These are phyloP conservation scores for Thalassiosira profunda DNA, from an alignment of 108 stramenopile genomes.

Conservation along the genomic window DNA sequence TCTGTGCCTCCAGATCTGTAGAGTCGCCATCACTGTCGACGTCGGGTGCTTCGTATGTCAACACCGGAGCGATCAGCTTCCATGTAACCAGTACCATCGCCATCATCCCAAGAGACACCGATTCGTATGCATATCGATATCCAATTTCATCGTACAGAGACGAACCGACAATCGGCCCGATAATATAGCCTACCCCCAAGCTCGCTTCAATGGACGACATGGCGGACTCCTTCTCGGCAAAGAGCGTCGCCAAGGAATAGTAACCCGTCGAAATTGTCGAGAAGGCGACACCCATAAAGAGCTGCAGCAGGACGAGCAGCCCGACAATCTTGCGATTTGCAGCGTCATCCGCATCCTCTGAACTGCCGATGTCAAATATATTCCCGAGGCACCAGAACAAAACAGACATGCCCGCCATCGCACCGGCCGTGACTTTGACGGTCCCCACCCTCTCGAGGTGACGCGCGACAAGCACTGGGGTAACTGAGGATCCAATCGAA, in stretches of 20 bases:
- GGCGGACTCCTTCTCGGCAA: slow-evolving; percentile 19
- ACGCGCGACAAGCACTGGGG: slow-evolving; percentile 17
- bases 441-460: slow-evolving; percentile 32
- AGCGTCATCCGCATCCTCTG: not conserved
- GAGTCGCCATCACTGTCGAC: slow-evolving; percentile 1
- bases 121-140: slow-evolving; percentile 13
- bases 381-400: slow-evolving; percentile 29
- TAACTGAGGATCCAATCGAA: slow-evolving; percentile 20
- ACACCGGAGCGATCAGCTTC: slow-evolving; percentile 19
- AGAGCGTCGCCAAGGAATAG: slow-evolving; percentile 36
- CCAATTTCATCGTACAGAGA: slow-evolving; percentile 29
- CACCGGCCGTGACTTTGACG: slow-evolving; percentile 15
- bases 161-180: slow-evolving; percentile 39
- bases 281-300: slow-evolving; percentile 25
- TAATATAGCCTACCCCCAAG: slow-evolving; percentile 33
- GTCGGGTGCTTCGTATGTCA: not conserved
- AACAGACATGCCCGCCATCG: slow-evolving; percentile 22
- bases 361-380: slow-evolving; percentile 11
- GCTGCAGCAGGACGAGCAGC: slow-evolving; percentile 14
- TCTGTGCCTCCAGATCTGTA: not conserved
- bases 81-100: slow-evolving; percentile 24
- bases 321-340: not conserved
- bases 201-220: slow-evolving; percentile 43
- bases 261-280: slow-evolving; percentile 43
- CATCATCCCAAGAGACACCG: slow-evolving; percentile 8